These are phyloP conservation scores for Brassica juncea DNA, from an alignment of 345 rosid species.

Conservation along the genomic window DNA sequence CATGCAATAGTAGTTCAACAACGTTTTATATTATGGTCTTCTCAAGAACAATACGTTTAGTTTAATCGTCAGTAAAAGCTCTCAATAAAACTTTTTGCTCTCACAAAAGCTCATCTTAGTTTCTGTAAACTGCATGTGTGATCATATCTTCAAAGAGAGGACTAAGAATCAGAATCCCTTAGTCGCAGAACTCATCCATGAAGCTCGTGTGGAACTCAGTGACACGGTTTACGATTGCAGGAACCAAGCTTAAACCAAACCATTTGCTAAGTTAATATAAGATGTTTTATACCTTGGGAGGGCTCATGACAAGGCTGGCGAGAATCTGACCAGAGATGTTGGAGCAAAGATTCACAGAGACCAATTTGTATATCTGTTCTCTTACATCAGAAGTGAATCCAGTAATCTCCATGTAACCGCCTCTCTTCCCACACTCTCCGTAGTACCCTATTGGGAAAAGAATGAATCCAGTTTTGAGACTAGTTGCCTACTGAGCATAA, in stretches of 20 bases:
- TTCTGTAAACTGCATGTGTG: background rate
- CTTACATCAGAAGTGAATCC: constrained; percentile 73
- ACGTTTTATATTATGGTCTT: too few relatives aligned
- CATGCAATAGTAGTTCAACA: too few relatives aligned
- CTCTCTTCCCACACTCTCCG: constrained; percentile 98
- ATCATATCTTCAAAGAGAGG: background rate
- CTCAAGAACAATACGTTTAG: too few relatives aligned
- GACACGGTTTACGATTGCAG: constrained; percentile 65
- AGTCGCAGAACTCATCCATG: constrained; percentile 72
- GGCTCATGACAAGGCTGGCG: constrained; percentile 98
- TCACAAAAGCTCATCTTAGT: constrained; percentile 8
- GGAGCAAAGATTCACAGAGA: constrained; percentile 94
- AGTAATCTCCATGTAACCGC: constrained; percentile 97
- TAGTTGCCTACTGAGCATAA: too few relatives aligned
- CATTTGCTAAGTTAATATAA: background rate
- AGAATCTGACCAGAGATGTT: constrained; percentile 95
- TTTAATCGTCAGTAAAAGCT: too few relatives aligned
- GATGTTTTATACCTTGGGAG: constrained; percentile 73
- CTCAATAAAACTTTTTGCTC: background rate
- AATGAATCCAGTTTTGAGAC: constrained; percentile 2
- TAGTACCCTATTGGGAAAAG: constrained; percentile 60
- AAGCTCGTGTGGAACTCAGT: constrained; percentile 81
- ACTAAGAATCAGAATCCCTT: background rate
- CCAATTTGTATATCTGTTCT: constrained; percentile 94
- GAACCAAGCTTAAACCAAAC: constrained; percentile 38